These are phyloP conservation scores for Penicillium sp. DNA, from an alignment of 2,329 filamentous ascomycete genomes.

Conservation along the genomic window DNA sequence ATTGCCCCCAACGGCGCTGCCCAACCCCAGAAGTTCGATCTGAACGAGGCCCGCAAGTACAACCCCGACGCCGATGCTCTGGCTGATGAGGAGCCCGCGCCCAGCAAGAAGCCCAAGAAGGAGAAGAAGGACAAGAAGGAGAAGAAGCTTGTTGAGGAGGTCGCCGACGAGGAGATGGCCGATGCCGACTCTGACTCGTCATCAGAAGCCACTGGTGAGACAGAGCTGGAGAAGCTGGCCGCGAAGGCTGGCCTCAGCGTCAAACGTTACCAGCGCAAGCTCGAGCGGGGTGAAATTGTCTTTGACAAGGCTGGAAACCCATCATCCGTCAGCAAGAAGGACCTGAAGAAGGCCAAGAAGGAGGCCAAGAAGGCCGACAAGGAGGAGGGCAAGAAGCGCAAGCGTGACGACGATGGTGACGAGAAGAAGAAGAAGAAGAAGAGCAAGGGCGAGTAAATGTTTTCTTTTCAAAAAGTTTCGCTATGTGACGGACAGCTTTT, in stretches of 20 bases:
- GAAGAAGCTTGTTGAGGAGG: slow-evolving; percentile 47
- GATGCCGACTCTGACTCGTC: slow-evolving; percentile 32
- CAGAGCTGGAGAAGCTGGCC: slow-evolving; percentile 56
- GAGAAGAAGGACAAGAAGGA: slow-evolving; percentile 47
- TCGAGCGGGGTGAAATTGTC: slow-evolving; percentile 68
- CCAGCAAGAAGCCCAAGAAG: slow-evolving; percentile 42
- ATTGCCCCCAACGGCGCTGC: slow-evolving; percentile 69
- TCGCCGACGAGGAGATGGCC: slow-evolving; percentile 44
- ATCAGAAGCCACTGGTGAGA: slow-evolving; percentile 33
- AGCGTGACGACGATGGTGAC: slow-evolving; percentile 57
- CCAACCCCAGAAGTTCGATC: slow-evolving; percentile 66
- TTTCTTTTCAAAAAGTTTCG: slow-evolving; percentile 41
- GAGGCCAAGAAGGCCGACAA: slow-evolving; percentile 53
- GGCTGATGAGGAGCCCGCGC: slow-evolving; percentile 54
- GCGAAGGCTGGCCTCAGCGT: slow-evolving; percentile 65
- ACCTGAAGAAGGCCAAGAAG: slow-evolving; percentile 68
- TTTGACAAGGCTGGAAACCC: slow-evolving; percentile 62
- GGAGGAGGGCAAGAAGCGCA: slow-evolving; percentile 67
- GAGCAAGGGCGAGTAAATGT: slow-evolving; percentile 57
- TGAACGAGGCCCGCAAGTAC: slow-evolving; percentile 92
- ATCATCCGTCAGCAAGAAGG: slow-evolving; percentile 68
- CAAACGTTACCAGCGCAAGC: slow-evolving; percentile 73
- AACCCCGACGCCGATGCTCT: slow-evolving; percentile 90
- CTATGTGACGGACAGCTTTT: slow-evolving; percentile 27
- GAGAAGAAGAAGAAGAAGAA: slow-evolving; percentile 46